A percentile compares a stretch with the other conserved stretches of the same genome.
phyloP scores from a whole-genome alignment of 176 grass and related monocot species.

The Ensete glaucum region DNA sequence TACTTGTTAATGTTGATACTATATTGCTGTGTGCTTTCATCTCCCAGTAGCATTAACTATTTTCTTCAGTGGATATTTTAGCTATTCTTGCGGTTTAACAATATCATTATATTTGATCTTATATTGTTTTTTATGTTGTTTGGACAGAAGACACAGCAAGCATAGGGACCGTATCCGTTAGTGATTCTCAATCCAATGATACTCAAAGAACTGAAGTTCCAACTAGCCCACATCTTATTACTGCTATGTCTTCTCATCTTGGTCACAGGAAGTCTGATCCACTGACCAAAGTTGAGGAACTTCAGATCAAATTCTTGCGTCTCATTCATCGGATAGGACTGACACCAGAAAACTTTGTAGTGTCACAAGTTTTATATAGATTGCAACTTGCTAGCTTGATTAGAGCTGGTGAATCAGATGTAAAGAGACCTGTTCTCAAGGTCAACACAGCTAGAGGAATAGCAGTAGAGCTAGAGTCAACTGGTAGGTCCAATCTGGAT shows the following conservation, averaged over 20 bases:
- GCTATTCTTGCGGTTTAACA: not conserved
- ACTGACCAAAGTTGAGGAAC: conserved; percentile 45
- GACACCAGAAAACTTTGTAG: conserved; percentile 38
- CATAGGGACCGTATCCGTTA: conserved; percentile 18
- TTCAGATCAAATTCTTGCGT: conserved; percentile 71
- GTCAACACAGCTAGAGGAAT: conserved; percentile 48
- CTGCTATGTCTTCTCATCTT: conserved; percentile 22
- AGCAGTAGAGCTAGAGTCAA: conserved; percentile 45
- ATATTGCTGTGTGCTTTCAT: not conserved
- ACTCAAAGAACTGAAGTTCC: conserved; percentile 13
- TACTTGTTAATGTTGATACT: not conserved
- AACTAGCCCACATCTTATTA: conserved; percentile 17
- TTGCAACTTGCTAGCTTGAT: conserved; percentile 70
- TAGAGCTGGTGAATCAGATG: conserved; percentile 52
- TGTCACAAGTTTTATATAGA: conserved; percentile 66
- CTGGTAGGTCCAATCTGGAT: conserved; percentile 33
- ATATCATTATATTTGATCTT: not conserved
- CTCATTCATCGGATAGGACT: conserved; percentile 42
- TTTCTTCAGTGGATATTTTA: not conserved
- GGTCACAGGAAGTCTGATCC: conserved; percentile 27
- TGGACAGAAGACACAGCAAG: conserved; percentile 21
- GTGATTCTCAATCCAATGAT: conserved; percentile 18
- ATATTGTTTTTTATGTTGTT: conserved; percentile 7
- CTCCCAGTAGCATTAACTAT: not conserved
- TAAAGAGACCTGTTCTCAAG: conserved; percentile 39